phyloP scores from a whole-genome alignment of 495 filamentous ascomycete genomes.

The Ramalina intermedia region DNA sequence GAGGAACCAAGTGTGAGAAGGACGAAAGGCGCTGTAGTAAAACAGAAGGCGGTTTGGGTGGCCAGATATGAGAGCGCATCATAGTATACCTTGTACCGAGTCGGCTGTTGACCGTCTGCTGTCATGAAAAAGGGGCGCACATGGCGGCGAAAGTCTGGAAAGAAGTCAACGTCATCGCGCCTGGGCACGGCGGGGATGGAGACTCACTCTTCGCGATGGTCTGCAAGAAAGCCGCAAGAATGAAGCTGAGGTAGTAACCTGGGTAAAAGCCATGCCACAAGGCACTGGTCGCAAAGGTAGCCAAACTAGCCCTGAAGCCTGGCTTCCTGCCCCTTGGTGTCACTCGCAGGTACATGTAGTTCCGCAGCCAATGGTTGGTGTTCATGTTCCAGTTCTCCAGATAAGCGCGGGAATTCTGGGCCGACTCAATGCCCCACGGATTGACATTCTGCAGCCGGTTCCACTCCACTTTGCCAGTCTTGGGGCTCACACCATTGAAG shows the following conservation, averaged over 20 bases:
- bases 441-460: conserved; percentile 77
- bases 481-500: conserved; percentile 80
- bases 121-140: conserved; percentile 88
- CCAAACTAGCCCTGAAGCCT: conserved; percentile 86
- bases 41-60: conserved; percentile 75
- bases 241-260: conserved; percentile 84
- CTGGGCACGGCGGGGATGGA: neutral
- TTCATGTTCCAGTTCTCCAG: conserved; percentile 96
- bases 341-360: conserved; percentile 90
- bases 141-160: conserved; percentile 68
- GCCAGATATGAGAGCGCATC: conserved; percentile 65
- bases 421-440: conserved; percentile 66
- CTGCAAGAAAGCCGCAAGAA: conserved; percentile 80
- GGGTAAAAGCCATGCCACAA: conserved; percentile 99
- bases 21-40: conserved; percentile 70
- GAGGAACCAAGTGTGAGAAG: conserved; percentile 54
- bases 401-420: conserved; percentile 81
- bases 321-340: conserved; percentile 94
- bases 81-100: conserved; percentile 67
- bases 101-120: conserved; percentile 48
- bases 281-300: conserved; percentile 84
- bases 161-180: conserved; percentile 6
- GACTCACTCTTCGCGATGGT: conserved; percentile 80
- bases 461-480: conserved; percentile 74
- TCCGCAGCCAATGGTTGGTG: conserved; percentile 91